Evolutionary conservation across 495 filamentous ascomycete genomes (phyloP), one percentile per base, ranked within the genome.

Genomic region (Articulospora tetracladia): DNA sequence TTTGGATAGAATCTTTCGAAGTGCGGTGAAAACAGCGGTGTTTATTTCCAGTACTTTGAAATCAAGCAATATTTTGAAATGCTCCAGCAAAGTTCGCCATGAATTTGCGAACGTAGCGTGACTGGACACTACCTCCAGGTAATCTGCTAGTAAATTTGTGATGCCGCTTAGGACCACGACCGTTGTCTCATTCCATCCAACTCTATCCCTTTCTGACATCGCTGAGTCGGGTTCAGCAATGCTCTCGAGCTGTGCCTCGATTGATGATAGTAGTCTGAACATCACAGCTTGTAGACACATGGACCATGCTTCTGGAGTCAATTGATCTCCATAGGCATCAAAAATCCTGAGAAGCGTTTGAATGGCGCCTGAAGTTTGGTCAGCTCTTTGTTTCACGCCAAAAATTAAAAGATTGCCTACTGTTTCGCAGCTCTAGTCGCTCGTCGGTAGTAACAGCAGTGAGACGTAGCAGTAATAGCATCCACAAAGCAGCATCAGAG

Each of bases 331-430:
- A 59, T 92, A 92, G 3, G 90, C 92, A 72, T 95, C 90, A 62
- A 98, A 92, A 53, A 98, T 97, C 36, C 92, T 81, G 56, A 97
- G 82, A 17, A 97, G 74, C 0, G 92, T 97, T 69, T 96, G 93
- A 30, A 98, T 86, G 6, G 92, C 90, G 59, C 66, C 66, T 69
- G 30, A 24, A 19, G 7, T 1, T 22, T 26, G 17, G 19, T 61
- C 17, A 59, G 36, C n/a, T 80, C 79, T 83, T 53, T 6, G 27
- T 51, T 32, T 30, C 20, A 27, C 4, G 11, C 56, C 30, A 61
- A 20, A 51, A 47, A 51, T 30, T 1, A 10, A 55, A 73, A 55
- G 72, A 73, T 27, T 12, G 47, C 68, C 70, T 80, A 69, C 92
- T 92, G 66, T 97, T 96, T 53, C 94, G 82, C 51, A 97, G 82